Percentiles rank a stretch among this genome's conserved stretches.
These are phyloP conservation scores for Cladosporium sp. DNA, from an alignment of 2,329 filamentous ascomycete species.

Conservation along the genomic window DNA sequence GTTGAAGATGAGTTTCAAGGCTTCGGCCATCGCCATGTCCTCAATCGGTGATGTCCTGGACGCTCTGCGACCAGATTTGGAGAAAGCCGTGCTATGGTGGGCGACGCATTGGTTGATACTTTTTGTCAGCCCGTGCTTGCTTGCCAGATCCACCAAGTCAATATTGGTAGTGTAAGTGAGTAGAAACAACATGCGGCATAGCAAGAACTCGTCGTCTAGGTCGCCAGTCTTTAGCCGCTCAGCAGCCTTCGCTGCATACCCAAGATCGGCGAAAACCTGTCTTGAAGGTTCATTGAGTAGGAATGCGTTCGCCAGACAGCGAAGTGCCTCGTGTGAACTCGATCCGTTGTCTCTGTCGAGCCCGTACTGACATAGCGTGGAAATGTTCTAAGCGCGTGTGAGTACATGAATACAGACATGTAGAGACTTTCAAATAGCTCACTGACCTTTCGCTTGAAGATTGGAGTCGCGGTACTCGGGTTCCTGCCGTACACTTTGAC, in stretches of 20 bases:
- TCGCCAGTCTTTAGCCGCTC: conserved; percentile 65
- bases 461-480: conserved; percentile 67
- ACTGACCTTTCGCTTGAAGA: conserved; percentile 72
- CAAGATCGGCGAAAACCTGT: conserved; percentile 69
- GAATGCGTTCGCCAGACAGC: conserved; percentile 81
- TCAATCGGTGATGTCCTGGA: conserved; percentile 53
- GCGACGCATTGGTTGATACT: conserved; percentile 63
- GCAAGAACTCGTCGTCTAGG: conserved; percentile 81
- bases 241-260: conserved; percentile 64
- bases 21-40: conserved; percentile 77
- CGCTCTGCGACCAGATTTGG: conserved; percentile 37
- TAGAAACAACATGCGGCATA: conserved; percentile 73
- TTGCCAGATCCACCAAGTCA: conserved; percentile 61
- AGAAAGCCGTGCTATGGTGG: conserved; percentile 24
- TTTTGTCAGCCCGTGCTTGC: conserved; percentile 62
- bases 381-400: conserved; percentile 59
- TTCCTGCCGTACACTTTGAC: conserved; percentile 77
- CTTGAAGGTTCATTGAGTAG: conserved; percentile 65
- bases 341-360: conserved; percentile 62
- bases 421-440: neutral
- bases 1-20: conserved; percentile 85
- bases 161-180: conserved; percentile 72
- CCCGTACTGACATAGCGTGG: conserved; percentile 62
- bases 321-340: conserved; percentile 69
- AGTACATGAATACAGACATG: neutral